Evolutionary conservation across 2,329 filamentous ascomycete genomes (phyloP), one percentile per base, ranked within the genome.

Genomic region (Alternaria rosae): DNA sequence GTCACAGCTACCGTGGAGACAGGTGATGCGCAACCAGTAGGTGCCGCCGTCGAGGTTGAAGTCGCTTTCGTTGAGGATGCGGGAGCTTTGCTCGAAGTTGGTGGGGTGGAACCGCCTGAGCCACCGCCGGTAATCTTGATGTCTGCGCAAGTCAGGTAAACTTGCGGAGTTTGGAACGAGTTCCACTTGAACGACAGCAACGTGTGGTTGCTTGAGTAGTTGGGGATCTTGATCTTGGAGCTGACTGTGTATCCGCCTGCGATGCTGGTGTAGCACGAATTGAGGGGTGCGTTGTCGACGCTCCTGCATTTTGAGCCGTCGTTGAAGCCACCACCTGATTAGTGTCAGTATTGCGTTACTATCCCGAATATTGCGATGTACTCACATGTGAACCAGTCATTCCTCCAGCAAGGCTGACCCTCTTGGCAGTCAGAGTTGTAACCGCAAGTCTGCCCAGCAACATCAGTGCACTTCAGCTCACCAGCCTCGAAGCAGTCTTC

Each of bases 331-430:
- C 71, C 70, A 50, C 62, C 62, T 65, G 3, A 2, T 15, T n/a
- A 9, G 11, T 11, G 15, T 61, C 26, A 61, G 54, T 43, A 2
- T 5, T 1, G 5, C 9, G 21, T 25, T 5, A 4, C 4, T 10
- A 5, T 7, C 13, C 13, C 0, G 10, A 17, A 13, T 5, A 3
- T 9, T 5, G 8, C 15, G 13, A 45, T 17, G 2, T 30, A 47
- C 62, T 43, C 45, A 65, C 75, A 77, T 3, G 75, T 75, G 48
- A 77, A 77, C 75, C 75, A 77, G 56, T 76, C 75, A 15, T 77
- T 77, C 26, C 74, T 70, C 68, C 70, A 77, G 66, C 75, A 76
- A 13, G 68, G 53, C 38, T 76, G 70, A 4, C 73, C 75, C 12
- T 63, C 47, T 25, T 70, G 66, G 25, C 75, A 78, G 54, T 78